Conservation (phyloP, 257 asterid species). For the Solanum ossicruentum region DNA sequence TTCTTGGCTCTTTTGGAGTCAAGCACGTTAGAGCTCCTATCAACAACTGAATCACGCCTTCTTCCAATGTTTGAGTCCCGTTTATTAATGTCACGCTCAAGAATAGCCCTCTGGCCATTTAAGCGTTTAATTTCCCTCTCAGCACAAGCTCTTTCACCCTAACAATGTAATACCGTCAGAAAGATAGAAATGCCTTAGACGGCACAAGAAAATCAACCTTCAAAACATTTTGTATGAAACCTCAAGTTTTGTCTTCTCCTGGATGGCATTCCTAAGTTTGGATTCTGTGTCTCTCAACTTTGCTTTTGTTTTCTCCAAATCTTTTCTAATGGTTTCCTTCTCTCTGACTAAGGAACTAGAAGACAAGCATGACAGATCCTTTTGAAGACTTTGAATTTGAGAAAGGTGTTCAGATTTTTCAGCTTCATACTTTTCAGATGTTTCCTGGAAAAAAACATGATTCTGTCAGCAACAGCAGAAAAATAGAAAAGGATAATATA, state of each 20-base stretch:
- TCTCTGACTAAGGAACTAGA: conserved; percentile 71
- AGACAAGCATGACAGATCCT: conserved; percentile 52
- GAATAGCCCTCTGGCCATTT: conserved; percentile 61
- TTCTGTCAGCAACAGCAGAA: conserved; percentile 9
- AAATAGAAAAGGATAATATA: not conserved
- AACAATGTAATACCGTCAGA: conserved; percentile 5
- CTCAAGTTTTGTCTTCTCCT: conserved; percentile 97
- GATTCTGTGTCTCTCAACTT: conserved; percentile 75
- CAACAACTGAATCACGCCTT: conserved; percentile 51
- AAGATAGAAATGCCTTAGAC: not conserved
- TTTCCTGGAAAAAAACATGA: conserved; percentile 37
- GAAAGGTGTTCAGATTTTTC: conserved; percentile 38
- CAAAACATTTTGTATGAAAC: conserved; percentile 17
- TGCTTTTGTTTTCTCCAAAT: conserved; percentile 74
- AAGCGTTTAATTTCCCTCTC: conserved; percentile 74
- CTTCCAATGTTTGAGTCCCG: conserved; percentile 54
- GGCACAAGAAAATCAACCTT: conserved; percentile 4
- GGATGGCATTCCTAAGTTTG: conserved; percentile 74
- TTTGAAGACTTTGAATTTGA: conserved; percentile 50
- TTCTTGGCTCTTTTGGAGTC: conserved; percentile 51
- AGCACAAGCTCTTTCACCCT: conserved; percentile 85
- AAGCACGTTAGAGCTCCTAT: conserved; percentile 45
- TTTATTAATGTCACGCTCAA: conserved; percentile 83
- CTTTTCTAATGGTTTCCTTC: conserved; percentile 77
- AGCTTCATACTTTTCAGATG: conserved; percentile 37